Conservation (phyloP, 371 early-diverging fungal genomes). For the Zopfochytrium polystomum region DNA sequence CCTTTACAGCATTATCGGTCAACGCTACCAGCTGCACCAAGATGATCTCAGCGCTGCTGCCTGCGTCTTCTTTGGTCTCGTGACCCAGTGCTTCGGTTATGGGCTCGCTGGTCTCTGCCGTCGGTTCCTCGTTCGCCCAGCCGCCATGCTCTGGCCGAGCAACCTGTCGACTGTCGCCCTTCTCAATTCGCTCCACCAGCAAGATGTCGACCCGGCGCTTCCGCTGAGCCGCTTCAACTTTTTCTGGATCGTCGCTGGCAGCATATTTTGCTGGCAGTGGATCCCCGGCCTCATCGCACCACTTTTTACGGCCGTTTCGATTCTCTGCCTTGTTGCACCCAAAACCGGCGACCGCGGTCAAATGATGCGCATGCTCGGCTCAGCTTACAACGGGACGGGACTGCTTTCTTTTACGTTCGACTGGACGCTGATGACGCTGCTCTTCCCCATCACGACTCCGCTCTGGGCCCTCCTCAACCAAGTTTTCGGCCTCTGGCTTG, state of each 20-base stretch:
- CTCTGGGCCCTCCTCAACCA: conserved; percentile 42
- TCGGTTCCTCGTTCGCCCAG: conserved; percentile 68
- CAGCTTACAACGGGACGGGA: conserved; percentile 15
- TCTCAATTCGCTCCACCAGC: no score
- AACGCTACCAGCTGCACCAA: no score
- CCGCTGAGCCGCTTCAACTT: neutral
- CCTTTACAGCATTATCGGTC: no score
- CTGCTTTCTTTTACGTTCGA: conserved; percentile 10
- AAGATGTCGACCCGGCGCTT: conserved; percentile 1
- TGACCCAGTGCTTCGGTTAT: no score
- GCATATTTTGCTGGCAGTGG: no score
- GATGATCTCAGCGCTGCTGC: no score
- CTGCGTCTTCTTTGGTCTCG: no score
- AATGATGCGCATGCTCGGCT: neutral
- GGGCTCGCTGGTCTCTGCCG: no score
- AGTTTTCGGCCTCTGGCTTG: conserved; percentile 48
- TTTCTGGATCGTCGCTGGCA: conserved; percentile 54
- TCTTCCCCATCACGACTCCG: conserved; percentile 31
- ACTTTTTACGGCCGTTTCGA: neutral
- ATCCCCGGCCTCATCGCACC: neutral
- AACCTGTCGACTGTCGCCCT: no score
- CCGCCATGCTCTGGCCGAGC: conserved; percentile 76
- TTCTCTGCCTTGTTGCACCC: conserved; percentile 25
- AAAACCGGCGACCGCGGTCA: no score
- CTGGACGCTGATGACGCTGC: conserved; percentile 4